Conservation (phyloP, 192 early-diverging fungal species). For the Phlyctochytrium planicorne region DNA sequence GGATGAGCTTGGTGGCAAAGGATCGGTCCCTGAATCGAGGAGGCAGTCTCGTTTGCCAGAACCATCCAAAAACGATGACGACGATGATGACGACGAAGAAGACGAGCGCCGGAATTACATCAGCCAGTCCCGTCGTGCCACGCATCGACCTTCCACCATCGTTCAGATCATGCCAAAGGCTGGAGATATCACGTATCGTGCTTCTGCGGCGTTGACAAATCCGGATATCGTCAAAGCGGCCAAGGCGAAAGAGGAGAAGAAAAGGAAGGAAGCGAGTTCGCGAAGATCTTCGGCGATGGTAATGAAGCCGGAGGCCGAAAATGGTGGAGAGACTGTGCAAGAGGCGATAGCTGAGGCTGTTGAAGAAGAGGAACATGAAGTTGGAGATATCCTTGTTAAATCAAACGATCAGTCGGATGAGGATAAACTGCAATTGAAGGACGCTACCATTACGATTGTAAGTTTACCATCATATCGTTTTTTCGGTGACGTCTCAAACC, state of each 20-base stretch:
- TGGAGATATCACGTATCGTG: constrained; percentile 21
- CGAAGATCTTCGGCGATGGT: background rate
- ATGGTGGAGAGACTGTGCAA: too few relatives aligned
- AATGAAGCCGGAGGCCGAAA: background rate
- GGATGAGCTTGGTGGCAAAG: too few relatives aligned
- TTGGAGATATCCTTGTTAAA: background rate
- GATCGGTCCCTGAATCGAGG: too few relatives aligned
- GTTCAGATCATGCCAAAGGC: constrained; percentile 30
- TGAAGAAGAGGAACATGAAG: background rate
- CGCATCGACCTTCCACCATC: too few relatives aligned
- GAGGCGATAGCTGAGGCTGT: too few relatives aligned
- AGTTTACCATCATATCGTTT: background rate
- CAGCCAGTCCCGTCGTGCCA: too few relatives aligned
- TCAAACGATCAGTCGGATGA: background rate
- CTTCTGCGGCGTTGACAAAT: constrained; percentile 18
- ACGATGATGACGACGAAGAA: too few relatives aligned
- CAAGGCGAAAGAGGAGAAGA: background rate
- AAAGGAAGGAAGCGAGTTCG: background rate
- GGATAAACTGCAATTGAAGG: background rate
- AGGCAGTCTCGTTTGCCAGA: too few relatives aligned
- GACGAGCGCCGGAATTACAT: too few relatives aligned
- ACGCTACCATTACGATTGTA: background rate
- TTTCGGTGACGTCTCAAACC: background rate
- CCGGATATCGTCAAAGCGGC: background rate
- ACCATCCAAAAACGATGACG: too few relatives aligned